A percentile compares a stretch with the other conserved stretches of the same genome.
phyloP scores from a whole-genome alignment of 177 flowering plant species.

The Vitis hybrid region DNA sequence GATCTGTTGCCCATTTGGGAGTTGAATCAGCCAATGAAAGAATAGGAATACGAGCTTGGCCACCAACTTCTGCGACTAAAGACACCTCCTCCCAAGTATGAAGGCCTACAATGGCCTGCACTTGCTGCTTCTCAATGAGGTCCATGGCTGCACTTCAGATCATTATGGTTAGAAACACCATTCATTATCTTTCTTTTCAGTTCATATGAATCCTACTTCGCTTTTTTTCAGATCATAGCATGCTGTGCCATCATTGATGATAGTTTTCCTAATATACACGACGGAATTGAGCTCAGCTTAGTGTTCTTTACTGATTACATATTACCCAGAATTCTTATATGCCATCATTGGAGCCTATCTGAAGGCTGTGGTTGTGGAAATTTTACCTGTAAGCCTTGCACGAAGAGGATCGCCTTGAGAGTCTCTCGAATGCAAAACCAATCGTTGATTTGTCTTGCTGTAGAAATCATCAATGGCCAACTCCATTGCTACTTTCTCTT shows the following conservation, averaged over 20 bases:
- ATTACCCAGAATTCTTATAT: too few species aligned
- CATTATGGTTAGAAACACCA: too few species aligned
- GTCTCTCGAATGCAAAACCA: background rate
- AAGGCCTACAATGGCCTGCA: conserved; percentile 34
- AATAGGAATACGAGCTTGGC: conserved; percentile 22
- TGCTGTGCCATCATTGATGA: background rate
- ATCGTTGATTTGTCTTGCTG: background rate
- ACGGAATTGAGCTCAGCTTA: too few species aligned
- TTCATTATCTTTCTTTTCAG: background rate
- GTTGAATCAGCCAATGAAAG: conserved; percentile 28
- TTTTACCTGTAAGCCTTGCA: conserved; percentile 24
- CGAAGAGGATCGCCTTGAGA: conserved; percentile 11
- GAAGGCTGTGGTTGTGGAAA: background rate
- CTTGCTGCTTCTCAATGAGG: conserved; percentile 22
- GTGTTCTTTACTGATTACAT: too few species aligned
- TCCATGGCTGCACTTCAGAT: conserved; percentile 25
- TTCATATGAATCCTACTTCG: too few species aligned
- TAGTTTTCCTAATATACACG: too few species aligned
- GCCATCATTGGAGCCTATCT: too few species aligned
- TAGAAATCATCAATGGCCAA: conserved; percentile 22
- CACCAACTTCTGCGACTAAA: conserved; percentile 24
- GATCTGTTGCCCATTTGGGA: conserved; percentile 30
- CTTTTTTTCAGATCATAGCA: background rate
- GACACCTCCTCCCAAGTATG: conserved; percentile 36
- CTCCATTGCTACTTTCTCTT: conserved; percentile 24